Base-by-base conservation (phyloP, 768 basidiomycete genomes). In the Harrya chromipes region DNA sequence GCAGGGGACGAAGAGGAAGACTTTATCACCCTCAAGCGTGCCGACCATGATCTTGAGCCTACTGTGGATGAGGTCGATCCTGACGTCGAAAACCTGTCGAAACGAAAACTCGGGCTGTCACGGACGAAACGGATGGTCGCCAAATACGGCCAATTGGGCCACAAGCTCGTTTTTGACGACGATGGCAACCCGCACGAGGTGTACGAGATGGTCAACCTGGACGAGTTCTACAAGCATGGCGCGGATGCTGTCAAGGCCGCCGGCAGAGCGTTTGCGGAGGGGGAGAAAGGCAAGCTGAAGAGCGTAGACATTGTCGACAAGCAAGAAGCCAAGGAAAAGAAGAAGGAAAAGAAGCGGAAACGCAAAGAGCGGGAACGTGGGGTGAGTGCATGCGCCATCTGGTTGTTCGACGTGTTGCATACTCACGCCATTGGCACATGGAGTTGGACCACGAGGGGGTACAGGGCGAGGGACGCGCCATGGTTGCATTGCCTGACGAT, bases 21-120 rank as follows among this genome's bases (percentile, higher is more conserved):
- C 47, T 97, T 99, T 66, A 88, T 97, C 64, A 93, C 90, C 0
- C 79, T 98, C 54, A 93, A 94, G 65, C 87, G 94, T n/a, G 84
- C 83, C 0, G 79, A 97, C 63, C 97, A 98, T 67, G 84, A 82
- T 36, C 76, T 97, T 67, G 84, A 82, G 7, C 62, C 68, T 54
- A 58, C 65, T 38, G 58, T 68, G 4, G 68, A 52, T 14, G 66
- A 64, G 0, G 66, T 66, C 14, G 61, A 69, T 37, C 70, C 66
- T 7, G 74, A 70, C 47, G 45, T 58, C 46, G 74, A 72, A 34
- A 75, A 87, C 53, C 61, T 89, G n/a, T 97, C 94, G 16, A 95
- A 91, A 64, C 85, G 95, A 33, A 94, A 94, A 65, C 76, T 80
- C 50, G 90, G 86, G 67, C 72, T 87, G 52, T 82, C 83, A 2